Percentiles rank a stretch among this genome's conserved stretches.
phyloP scores from a whole-genome alignment of 108 stramenopile genomes.

The Skeletonema marinoi region DNA sequence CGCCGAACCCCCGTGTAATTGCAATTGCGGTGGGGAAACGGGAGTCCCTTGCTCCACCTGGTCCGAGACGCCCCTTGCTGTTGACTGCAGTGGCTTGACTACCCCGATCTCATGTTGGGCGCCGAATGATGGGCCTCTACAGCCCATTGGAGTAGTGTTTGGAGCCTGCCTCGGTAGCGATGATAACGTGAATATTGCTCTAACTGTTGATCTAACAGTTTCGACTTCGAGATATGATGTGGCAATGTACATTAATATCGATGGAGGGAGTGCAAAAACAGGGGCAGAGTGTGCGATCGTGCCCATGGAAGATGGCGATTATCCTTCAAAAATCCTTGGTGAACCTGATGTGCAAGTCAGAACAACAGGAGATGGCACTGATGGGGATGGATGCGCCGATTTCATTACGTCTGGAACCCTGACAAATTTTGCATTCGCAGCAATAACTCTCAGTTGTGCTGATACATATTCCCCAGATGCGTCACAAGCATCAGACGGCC shows the following conservation, averaged over 20 bases:
- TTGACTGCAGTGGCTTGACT: neutral
- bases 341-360: neutral
- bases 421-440: neutral
- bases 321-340: no score
- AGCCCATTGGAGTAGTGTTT: neutral
- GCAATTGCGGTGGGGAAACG: neutral
- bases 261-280: neutral
- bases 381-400: neutral
- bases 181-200: neutral
- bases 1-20: neutral
- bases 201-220: neutral
- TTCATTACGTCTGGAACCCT: neutral
- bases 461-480: neutral
- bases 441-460: neutral
- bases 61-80: neutral
- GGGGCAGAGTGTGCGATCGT: neutral
- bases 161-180: neutral
- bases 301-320: neutral
- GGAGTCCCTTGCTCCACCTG: neutral
- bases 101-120: neutral
- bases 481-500: neutral
- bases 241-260: neutral
- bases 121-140: neutral
- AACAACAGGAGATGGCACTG: neutral
- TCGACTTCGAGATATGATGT: neutral